phyloP scores from a whole-genome alignment of 2,329 filamentous ascomycete species.

The Aspergillus viridinutans region DNA sequence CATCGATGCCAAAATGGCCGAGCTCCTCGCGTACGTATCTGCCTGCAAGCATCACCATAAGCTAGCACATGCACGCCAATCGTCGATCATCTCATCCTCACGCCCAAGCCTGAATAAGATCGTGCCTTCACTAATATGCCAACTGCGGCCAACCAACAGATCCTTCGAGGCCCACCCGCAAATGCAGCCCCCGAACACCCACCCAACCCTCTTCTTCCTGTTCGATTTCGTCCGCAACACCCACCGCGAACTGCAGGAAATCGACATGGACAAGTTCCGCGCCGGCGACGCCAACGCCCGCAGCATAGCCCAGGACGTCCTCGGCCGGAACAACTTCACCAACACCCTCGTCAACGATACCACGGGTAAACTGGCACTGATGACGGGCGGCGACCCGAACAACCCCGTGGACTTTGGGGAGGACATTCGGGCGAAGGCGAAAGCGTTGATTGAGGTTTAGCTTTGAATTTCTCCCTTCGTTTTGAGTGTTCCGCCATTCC shows the following conservation, averaged over 20 bases:
- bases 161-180: conserved; percentile 28
- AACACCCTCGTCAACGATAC: conserved; percentile 22
- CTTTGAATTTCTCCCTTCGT: not conserved
- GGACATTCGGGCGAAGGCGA: conserved; percentile 22
- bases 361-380: conserved; percentile 23
- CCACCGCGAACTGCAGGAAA: conserved; percentile 42
- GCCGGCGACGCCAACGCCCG: conserved; percentile 16
- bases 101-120: too few relatives aligned
- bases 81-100: too few relatives aligned
- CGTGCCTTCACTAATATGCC: not conserved
- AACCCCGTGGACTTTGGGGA: conserved; percentile 26
- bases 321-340: conserved; percentile 28
- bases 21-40: conserved; percentile 22
- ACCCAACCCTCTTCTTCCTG: conserved; percentile 47
- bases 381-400: conserved; percentile 26
- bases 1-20: conserved; percentile 21
- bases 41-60: not conserved
- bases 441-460: conserved; percentile 12
- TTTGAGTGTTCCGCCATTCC: not conserved
- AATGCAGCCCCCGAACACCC: conserved; percentile 27
- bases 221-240: conserved; percentile 67
- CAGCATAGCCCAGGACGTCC: conserved; percentile 18
- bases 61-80: too few relatives aligned
- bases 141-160: conserved; percentile 10
- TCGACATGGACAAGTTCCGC: conserved; percentile 23